Evolutionary conservation across 441 rosid genomes (phyloP).

Genomic region (Pelargonium cotyledonis): DNA sequence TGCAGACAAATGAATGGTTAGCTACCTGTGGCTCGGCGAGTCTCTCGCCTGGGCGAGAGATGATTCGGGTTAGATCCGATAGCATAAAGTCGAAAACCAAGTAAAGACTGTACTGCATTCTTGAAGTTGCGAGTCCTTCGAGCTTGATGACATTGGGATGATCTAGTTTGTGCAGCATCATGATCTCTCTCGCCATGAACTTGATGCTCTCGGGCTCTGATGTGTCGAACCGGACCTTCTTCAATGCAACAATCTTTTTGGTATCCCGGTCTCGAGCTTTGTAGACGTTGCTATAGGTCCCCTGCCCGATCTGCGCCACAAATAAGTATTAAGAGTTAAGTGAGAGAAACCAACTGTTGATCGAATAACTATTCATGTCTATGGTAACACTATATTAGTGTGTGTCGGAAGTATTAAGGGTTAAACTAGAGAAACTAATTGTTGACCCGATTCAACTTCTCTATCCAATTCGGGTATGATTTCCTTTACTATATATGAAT

Average conservation of each 20-base stretch:
- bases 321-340: too few relatives aligned
- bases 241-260: slow-evolving; percentile 78
- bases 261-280: slow-evolving; percentile 69
- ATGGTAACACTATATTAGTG: too few relatives aligned
- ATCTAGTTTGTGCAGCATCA: slow-evolving; percentile 50
- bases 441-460: too few relatives aligned
- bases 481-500: too few relatives aligned
- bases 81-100: slow-evolving; percentile 84
- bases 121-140: slow-evolving; percentile 79
- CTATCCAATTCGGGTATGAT: too few relatives aligned
- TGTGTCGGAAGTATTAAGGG: too few relatives aligned
- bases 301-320: slow-evolving; percentile 67
- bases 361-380: too few relatives aligned
- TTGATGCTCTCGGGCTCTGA: slow-evolving; percentile 85
- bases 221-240: slow-evolving; percentile 86
- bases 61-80: slow-evolving; percentile 79
- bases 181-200: slow-evolving; percentile 95
- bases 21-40: slow-evolving; percentile 76
- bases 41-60: slow-evolving; percentile 54
- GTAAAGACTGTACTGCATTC: slow-evolving; percentile 80
- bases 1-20: background rate
- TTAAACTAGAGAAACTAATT: too few relatives aligned
- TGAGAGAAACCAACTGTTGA: too few relatives aligned
- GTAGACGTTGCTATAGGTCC: slow-evolving; percentile 87
- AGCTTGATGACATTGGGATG: slow-evolving; percentile 90